Evolutionary conservation across 768 basidiomycete species (phyloP).

Genomic region (Galerina sulciceps): DNA sequence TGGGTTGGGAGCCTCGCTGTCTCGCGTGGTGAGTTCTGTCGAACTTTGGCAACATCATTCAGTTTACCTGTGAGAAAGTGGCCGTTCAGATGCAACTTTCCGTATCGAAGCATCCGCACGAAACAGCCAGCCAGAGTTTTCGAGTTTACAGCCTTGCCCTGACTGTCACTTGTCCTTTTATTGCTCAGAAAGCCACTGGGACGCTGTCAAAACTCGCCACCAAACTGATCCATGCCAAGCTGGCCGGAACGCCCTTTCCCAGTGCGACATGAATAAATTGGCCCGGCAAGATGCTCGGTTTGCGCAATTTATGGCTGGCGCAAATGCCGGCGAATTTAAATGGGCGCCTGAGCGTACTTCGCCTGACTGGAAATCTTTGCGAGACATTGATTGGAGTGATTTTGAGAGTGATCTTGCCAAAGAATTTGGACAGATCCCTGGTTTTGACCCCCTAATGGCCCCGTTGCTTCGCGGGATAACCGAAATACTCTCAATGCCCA

Average conservation of each 20-base stretch:
- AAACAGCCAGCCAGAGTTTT: not conserved
- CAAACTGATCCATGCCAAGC: conserved; percentile 20
- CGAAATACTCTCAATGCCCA: conserved; percentile 31
- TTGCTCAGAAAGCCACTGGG: conserved; percentile 32
- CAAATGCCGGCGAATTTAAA: conserved; percentile 18
- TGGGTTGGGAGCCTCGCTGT: too few species aligned
- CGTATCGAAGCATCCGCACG: conserved; percentile 23
- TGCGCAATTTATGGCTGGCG: conserved; percentile 16
- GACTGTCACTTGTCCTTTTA: conserved; percentile 30
- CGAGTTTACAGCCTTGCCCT: conserved; percentile 25
- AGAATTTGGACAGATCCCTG: conserved; percentile 1
- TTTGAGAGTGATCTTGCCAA: conserved; percentile 21
- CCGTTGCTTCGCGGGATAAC: conserved; percentile 32
- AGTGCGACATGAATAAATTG: conserved; percentile 32
- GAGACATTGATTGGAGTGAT: conserved; percentile 28
- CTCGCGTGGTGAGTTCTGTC: not conserved
- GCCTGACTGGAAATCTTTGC: conserved; percentile 27
- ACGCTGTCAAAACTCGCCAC: conserved; percentile 21
- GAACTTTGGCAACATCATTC: not conserved
- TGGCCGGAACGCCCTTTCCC: conserved; percentile 27
- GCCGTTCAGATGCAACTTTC: conserved; percentile 29
- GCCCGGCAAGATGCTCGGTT: conserved; percentile 25
- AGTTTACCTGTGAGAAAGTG: conserved; percentile 12
- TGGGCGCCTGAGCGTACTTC: conserved; percentile 36
- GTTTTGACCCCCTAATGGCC: conserved; percentile 26